phyloP scores from a whole-genome alignment of 257 asterid genomes.

The Hygrophila difformis region DNA sequence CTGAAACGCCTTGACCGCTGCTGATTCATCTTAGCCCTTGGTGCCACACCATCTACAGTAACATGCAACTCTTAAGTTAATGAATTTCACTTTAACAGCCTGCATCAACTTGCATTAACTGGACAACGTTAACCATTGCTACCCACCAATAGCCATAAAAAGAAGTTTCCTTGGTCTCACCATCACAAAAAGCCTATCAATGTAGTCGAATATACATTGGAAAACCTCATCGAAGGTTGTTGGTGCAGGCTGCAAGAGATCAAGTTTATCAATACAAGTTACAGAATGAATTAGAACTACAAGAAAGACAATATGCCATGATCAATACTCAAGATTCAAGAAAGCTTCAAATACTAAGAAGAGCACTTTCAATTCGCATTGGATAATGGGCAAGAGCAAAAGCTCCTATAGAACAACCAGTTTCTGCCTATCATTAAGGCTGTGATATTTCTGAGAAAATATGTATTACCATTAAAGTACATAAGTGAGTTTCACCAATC shows the following conservation, averaged over 20 bases:
- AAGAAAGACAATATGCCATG: not conserved
- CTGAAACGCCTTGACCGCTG: conserved; percentile 94
- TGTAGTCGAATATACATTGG: conserved; percentile 87
- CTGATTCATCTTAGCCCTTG: conserved; percentile 98
- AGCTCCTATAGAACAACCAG: no score
- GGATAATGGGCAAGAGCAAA: no score
- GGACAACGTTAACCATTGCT: conserved; percentile 9
- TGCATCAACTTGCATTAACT: conserved; percentile 11
- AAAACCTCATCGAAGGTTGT: conserved; percentile 87
- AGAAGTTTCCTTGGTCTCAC: conserved; percentile 87
- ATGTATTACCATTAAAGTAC: no score
- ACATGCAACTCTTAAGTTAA: conserved; percentile 14
- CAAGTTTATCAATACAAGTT: conserved; percentile 12
- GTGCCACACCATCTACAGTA: conserved; percentile 88
- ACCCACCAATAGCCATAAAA: conserved; percentile 96
- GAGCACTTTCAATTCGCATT: not conserved
- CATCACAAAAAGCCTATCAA: conserved; percentile 88
- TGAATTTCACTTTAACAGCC: conserved; percentile 11
- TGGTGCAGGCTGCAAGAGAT: conserved; percentile 86
- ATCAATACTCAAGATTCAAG: not conserved
- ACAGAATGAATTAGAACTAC: no score
- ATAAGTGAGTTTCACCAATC: no score
- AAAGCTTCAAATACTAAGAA: not conserved
- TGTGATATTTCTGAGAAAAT: no score
- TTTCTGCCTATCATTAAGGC: no score